A percentile compares a stretch with the other conserved stretches of the same genome.
Evolutionary conservation across 2,329 filamentous ascomycete genomes (phyloP).

Genomic region (Nemania sp.): DNA sequence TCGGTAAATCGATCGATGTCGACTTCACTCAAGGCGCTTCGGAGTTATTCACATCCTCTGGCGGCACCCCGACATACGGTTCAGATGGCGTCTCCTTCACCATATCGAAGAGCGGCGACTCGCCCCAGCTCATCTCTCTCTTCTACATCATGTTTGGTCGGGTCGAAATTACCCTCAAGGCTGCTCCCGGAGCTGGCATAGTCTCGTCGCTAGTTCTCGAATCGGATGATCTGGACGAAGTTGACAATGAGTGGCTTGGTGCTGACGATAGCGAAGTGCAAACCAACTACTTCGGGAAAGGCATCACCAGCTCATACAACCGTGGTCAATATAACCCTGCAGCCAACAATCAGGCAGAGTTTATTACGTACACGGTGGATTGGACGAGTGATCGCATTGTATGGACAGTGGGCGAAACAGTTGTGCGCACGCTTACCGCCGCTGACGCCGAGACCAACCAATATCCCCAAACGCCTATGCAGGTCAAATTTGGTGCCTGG

Average conservation of each 20-base stretch:
- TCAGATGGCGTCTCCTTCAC: conserved; percentile 84
- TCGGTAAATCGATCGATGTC: conserved; percentile 84
- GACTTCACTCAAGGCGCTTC: conserved; percentile 85
- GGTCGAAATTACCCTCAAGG: conserved; percentile 86
- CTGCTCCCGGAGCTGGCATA: conserved; percentile 89
- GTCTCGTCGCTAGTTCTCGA: conserved; percentile 92
- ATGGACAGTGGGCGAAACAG: conserved; percentile 84
- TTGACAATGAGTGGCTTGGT: conserved; percentile 97
- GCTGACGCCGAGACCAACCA: conserved; percentile 76
- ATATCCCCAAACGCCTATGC: conserved; percentile 96
- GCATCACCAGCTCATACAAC: conserved; percentile 85
- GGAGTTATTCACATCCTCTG: conserved; percentile 78
- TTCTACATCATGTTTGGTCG: conserved; percentile 99
- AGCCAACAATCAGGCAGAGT: conserved; percentile 76
- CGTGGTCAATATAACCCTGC: conserved; percentile 83
- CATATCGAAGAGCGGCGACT: conserved; percentile 80
- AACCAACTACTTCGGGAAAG: conserved; percentile 97
- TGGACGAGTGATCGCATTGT: conserved; percentile 89
- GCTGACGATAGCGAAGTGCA: conserved; percentile 83
- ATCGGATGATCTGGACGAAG: conserved; percentile 93
- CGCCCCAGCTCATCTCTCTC: conserved; percentile 85
- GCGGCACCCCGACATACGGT: conserved; percentile 78
- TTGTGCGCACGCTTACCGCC: conserved; percentile 80
- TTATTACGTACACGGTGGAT: conserved; percentile 89
- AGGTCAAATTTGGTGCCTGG: conserved; percentile 92